These are phyloP conservation scores for Hypoxylon sp. DNA, from an alignment of 2,329 filamentous ascomycete genomes.

Conservation along the genomic window DNA sequence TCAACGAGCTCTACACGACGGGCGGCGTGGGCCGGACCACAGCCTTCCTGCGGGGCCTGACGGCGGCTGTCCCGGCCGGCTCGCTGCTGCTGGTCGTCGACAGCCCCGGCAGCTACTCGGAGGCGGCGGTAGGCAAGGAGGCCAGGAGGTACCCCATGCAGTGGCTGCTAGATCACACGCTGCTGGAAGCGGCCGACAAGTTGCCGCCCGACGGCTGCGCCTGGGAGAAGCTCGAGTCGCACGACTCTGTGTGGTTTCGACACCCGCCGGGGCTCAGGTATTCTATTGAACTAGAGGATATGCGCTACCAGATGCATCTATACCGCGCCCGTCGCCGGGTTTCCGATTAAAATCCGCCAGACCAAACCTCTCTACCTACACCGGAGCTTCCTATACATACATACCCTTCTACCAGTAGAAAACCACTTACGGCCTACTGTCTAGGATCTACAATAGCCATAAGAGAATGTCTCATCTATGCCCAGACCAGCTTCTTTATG, in stretches of 20 bases:
- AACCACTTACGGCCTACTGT: neutral
- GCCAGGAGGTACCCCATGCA: slow-evolving; percentile 85
- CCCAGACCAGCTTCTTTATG: slow-evolving; percentile 94
- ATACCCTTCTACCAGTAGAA: slow-evolving; percentile 1
- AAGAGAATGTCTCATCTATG: slow-evolving; percentile 46
- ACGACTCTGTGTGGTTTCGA: slow-evolving; percentile 88
- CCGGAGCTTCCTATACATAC: neutral
- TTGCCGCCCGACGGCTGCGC: slow-evolving; percentile 43
- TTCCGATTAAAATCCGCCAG: slow-evolving; percentile 7
- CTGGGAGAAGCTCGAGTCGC: slow-evolving; percentile 79
- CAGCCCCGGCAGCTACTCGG: slow-evolving; percentile 92
- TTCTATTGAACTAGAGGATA: slow-evolving; percentile 88
- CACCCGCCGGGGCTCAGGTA: slow-evolving; percentile 73
- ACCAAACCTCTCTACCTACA: neutral
- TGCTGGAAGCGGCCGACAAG: slow-evolving; percentile 54
- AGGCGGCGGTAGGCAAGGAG: slow-evolving; percentile 72
- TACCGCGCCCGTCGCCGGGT: slow-evolving; percentile 58
- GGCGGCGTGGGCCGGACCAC: slow-evolving; percentile 79
- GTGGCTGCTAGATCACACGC: slow-evolving; percentile 85
- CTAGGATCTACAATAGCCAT: neutral
- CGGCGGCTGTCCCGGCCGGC: slow-evolving; percentile 61
- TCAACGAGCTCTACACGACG: slow-evolving; percentile 91
- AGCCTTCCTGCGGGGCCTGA: slow-evolving; percentile 74
- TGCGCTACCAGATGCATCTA: slow-evolving; percentile 92
- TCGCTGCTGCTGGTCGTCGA: slow-evolving; percentile 86